phyloP scores from a whole-genome alignment of 148 eudicot genomes.

The Fagopyrum homotropicum region DNA sequence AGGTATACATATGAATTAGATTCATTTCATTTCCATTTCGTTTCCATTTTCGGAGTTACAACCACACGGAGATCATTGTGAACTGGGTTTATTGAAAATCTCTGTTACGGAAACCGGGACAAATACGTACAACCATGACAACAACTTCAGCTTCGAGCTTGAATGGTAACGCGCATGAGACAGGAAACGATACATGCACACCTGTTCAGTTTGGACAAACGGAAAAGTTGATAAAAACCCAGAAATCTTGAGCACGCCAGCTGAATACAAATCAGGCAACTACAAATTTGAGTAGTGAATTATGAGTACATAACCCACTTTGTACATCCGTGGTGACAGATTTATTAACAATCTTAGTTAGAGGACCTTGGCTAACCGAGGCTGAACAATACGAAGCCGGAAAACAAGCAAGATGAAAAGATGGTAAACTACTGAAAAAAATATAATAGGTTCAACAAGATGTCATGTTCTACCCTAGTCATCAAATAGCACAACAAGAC shows the following conservation, averaged over 20 bases:
- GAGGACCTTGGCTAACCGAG: neutral
- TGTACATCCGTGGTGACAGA: conserved; percentile 2
- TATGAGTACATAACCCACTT: neutral
- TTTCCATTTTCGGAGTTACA: no score
- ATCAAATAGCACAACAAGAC: neutral
- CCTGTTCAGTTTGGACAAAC: no score
- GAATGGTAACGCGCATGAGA: no score
- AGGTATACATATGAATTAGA: no score
- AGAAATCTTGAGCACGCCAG: neutral
- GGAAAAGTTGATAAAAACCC: neutral
- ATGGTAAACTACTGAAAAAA: neutral
- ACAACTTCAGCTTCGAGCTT: no score
- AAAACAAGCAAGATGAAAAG: neutral
- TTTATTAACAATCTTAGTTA: neutral
- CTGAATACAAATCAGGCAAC: neutral
- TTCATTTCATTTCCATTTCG: no score
- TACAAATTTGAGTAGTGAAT: neutral
- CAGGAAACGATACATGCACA: no score
- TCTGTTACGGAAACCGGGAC: no score
- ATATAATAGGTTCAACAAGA: neutral
- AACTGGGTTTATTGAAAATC: no score
- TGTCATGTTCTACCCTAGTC: neutral
- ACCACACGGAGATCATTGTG: no score
- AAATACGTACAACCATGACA: no score
- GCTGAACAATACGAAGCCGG: neutral